Conservation (phyloP, 73 alveolate species). For the Paramecium octaurelia region DNA sequence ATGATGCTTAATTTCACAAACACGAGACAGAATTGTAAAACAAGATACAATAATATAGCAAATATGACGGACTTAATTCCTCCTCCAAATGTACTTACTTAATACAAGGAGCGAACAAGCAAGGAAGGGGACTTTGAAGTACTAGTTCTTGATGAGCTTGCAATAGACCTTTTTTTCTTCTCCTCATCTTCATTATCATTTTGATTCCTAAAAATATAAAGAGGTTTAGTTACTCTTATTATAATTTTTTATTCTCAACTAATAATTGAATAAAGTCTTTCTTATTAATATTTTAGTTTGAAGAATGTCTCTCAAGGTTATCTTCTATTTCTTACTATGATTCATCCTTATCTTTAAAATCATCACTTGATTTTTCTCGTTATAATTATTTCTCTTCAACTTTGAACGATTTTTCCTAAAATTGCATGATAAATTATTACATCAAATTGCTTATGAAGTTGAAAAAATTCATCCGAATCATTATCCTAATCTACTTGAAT, state of each 20-base stretch:
- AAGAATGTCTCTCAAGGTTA: neutral
- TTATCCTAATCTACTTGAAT: slow-evolving; percentile 5
- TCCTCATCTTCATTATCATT: neutral
- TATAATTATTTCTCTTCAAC: neutral
- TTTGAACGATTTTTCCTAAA: neutral
- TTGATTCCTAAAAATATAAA: neutral
- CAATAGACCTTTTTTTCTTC: slow-evolving; percentile 24
- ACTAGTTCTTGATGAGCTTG: slow-evolving; percentile 43
- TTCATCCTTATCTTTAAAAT: slow-evolving; percentile 22
- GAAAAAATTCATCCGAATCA: neutral
- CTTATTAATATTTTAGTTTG: neutral
- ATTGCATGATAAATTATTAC: neutral
- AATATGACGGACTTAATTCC: neutral
- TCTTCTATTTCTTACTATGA: slow-evolving; percentile 28
- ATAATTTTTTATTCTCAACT: neutral
- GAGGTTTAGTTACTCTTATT: neutral
- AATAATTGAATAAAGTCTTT: neutral
- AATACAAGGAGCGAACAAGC: slow-evolving; percentile 18
- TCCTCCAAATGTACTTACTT: slow-evolving; percentile 13
- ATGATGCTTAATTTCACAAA: neutral
- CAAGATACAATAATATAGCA: neutral
- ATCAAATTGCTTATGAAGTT: slow-evolving; percentile 18
- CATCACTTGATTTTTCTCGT: neutral
- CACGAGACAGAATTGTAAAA: neutral
- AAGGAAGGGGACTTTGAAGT: slow-evolving; percentile 26